A percentile compares a stretch with the other conserved stretches of the same genome.
Evolutionary conservation across 164 flowering plant genomes (phyloP).

Genomic region (Akebia trifoliata): DNA sequence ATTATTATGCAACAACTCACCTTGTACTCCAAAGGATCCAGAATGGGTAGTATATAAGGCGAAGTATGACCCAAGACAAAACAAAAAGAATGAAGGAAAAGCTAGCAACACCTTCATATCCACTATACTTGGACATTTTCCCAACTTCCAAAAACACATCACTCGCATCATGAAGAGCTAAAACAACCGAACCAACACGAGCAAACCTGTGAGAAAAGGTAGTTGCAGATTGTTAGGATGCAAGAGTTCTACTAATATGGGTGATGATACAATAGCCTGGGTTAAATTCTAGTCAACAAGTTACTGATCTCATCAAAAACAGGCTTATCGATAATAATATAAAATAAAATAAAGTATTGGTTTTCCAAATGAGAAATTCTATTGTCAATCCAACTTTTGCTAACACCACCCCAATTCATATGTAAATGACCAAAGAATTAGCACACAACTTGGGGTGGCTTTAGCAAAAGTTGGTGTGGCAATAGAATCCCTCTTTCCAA

Average conservation of each 20-base stretch:
- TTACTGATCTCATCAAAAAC: too few relatives aligned
- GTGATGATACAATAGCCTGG: neutral
- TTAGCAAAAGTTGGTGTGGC: too few relatives aligned
- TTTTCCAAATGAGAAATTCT: too few relatives aligned
- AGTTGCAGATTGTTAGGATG: constrained; percentile 5
- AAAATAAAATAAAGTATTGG: too few relatives aligned
- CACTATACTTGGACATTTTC: constrained; percentile 87
- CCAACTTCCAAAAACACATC: constrained; percentile 89
- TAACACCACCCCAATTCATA: too few relatives aligned
- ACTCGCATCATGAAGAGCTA: constrained; percentile 96
- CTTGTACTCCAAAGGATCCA: constrained; percentile 93
- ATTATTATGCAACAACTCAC: constrained; percentile 40
- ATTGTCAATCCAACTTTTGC: too few relatives aligned
- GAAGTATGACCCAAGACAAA: constrained; percentile 73
- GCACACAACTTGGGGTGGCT: too few relatives aligned
- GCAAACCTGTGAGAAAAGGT: constrained; percentile 55
- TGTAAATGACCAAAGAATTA: too few relatives aligned
- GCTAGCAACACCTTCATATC: constrained; percentile 64
- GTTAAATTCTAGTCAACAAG: too few relatives aligned
- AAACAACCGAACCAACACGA: constrained; percentile 86
- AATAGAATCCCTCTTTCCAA: too few relatives aligned
- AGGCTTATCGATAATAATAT: too few relatives aligned
- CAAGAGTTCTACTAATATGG: neutral
- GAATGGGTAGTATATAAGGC: constrained; percentile 78
- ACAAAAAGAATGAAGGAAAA: constrained; percentile 68